Evolutionary conservation across 371 early-diverging fungal species (phyloP).

Genomic region (Mucor sp.): DNA sequence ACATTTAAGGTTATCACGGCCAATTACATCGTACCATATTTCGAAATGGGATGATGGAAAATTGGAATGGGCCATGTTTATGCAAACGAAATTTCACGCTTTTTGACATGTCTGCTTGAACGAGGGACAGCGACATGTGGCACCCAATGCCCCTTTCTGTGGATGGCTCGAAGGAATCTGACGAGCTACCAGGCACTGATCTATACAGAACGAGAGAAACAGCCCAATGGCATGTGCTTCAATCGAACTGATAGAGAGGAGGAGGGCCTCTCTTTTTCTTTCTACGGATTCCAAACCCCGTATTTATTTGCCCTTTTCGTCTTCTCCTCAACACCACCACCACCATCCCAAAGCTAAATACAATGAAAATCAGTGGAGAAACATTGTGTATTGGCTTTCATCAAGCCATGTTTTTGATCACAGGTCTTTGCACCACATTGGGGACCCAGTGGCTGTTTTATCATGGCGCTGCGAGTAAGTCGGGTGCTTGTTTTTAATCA

Average conservation of each 20-base stretch:
- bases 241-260: neutral
- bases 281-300: neutral
- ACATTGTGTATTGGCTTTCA: constrained; percentile 42
- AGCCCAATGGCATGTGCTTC: neutral
- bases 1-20: neutral
- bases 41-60: neutral
- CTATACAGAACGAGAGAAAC: neutral
- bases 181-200: neutral
- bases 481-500: neutral
- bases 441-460: constrained; percentile 70
- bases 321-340: too few species aligned
- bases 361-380: constrained; percentile 13
- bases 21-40: neutral
- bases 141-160: neutral
- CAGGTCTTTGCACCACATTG: constrained; percentile 61
- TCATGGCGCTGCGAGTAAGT: constrained; percentile 66
- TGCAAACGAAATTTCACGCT: neutral
- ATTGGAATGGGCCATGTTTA: neutral
- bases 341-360: too few species aligned
- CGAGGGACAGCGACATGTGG: neutral
- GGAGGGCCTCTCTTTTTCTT: too few species aligned
- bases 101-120: neutral
- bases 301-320: neutral
- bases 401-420: constrained; percentile 55
- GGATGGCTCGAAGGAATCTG: neutral